phyloP scores from a whole-genome alignment of 2,329 filamentous ascomycete genomes.

The Emmonsia crescens region DNA sequence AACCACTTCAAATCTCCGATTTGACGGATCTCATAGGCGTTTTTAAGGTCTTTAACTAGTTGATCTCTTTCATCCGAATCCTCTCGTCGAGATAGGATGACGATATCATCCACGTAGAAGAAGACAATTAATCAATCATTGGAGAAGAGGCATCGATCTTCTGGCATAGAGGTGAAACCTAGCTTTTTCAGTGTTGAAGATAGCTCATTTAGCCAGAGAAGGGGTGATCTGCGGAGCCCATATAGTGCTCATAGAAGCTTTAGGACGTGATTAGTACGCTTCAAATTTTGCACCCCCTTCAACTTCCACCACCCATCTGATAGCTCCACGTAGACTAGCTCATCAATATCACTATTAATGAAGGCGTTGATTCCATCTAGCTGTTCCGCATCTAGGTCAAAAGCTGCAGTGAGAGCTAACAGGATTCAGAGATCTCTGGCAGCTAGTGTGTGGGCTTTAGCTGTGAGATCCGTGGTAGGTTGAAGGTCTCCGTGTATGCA shows the following conservation, averaged over 20 bases:
- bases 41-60: background rate
- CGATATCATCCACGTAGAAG: background rate
- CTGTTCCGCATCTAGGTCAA: background rate
- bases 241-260: background rate
- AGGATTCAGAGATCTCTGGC: background rate
- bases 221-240: background rate
- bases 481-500: conserved; percentile 6
- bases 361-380: background rate
- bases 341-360: background rate
- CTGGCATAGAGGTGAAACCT: background rate
- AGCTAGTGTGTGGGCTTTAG: background rate
- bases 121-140: background rate
- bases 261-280: background rate
- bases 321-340: background rate
- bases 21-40: background rate
- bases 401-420: background rate
- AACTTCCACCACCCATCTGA: background rate
- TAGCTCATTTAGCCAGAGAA: background rate
- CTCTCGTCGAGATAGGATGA: background rate
- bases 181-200: background rate
- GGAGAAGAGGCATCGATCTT: background rate
- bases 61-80: background rate
- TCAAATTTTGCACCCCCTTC: no score
- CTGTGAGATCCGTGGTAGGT: background rate
- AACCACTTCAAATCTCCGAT: background rate